A percentile compares a stretch with the other conserved stretches of the same genome.
Conservation (phyloP, 768 basidiomycete species). For the Coprinopsis sp. region DNA sequence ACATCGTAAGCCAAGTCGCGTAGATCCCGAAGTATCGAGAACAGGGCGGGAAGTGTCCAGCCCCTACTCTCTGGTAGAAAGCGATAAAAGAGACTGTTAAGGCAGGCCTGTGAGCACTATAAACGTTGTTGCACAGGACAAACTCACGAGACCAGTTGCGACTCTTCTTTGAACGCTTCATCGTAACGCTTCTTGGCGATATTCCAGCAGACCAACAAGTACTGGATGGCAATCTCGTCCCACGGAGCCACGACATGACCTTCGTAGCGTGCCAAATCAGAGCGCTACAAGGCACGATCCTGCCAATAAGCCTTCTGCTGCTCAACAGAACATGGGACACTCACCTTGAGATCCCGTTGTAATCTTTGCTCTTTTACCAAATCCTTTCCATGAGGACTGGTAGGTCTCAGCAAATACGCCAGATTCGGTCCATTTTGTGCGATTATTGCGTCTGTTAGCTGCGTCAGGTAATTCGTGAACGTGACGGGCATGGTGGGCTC, state of each 20-base stretch:
- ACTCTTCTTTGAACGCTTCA: constrained; percentile 81
- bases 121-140: not conserved
- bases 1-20: constrained; percentile 86
- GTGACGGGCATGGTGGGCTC: constrained; percentile 41
- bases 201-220: constrained; percentile 70
- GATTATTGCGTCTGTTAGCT: constrained; percentile 57
- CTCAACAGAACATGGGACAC: not conserved
- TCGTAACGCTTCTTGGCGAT: constrained; percentile 59
- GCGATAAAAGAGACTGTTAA: constrained; percentile 61
- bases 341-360: constrained; percentile 50
- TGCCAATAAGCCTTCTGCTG: not conserved
- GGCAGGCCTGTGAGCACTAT: not conserved
- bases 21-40: constrained; percentile 75
- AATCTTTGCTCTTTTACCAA: constrained; percentile 72
- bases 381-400: constrained; percentile 73
- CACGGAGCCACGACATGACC: constrained; percentile 69
- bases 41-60: constrained; percentile 83
- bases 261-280: constrained; percentile 43
- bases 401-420: constrained; percentile 71
- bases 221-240: constrained; percentile 84
- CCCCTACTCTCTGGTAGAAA: constrained; percentile 78
- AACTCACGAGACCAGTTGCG: constrained; percentile 69
- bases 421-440: constrained; percentile 65
- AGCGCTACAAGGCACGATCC: constrained; percentile 24
- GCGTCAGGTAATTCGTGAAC: constrained; percentile 55